Evolutionary conservation across 1,284 basidiomycete genomes (phyloP), one percentile per base, ranked within the genome.

Genomic region (Sanguinoderma infundibulare): DNA sequence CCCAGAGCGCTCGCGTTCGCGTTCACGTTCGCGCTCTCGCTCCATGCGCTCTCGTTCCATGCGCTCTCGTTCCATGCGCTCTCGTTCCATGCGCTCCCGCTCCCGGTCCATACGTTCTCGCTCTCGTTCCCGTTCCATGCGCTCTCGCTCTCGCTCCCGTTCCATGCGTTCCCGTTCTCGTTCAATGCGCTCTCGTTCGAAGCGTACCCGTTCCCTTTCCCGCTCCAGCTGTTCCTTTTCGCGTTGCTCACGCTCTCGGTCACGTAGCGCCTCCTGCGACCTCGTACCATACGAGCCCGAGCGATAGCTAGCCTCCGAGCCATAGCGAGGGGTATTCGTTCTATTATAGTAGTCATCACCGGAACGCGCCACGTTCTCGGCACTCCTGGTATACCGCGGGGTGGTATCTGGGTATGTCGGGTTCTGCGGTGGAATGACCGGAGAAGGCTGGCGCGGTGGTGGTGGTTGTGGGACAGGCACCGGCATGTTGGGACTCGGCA

Each of bases 401-500:
- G 61, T 60, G 22, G 57, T 62, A 9, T 66, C 65, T 0, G 57
- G 60, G 38, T 66, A 66, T 3, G 58, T 38, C 0, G 62, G 62
- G 30, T 61, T 61, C 22, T 61, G 60, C 0, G 65, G 62, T 3
- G 55, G 61, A 8, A 60, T 32, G 14, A 15, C 30, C 1, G 53
- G 17, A 40, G 44, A 32, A 39, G 53, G 28, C 39, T 42, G 24
- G 15, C n/a, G n/a, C n/a, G 47, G n/a, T 12, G 47, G 2, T 5
- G 47, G 14, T 28, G 47, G 47, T 15, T 50, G 53, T 10, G 32
- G 20, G 5, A 36, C 35, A 30, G 62, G 61, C 46, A 63, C 60
- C 3, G 67, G 62, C 34, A 63, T 58, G 15, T 38, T 50, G 4
- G 66, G 63, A 36, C 58, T 62, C 9, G 62, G 62, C 14, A 55